A percentile compares a stretch with the other conserved stretches of the same genome.
These are phyloP conservation scores for Aureobasidium sp. DNA, from an alignment of 2,329 filamentous ascomycete species.

Conservation along the genomic window DNA sequence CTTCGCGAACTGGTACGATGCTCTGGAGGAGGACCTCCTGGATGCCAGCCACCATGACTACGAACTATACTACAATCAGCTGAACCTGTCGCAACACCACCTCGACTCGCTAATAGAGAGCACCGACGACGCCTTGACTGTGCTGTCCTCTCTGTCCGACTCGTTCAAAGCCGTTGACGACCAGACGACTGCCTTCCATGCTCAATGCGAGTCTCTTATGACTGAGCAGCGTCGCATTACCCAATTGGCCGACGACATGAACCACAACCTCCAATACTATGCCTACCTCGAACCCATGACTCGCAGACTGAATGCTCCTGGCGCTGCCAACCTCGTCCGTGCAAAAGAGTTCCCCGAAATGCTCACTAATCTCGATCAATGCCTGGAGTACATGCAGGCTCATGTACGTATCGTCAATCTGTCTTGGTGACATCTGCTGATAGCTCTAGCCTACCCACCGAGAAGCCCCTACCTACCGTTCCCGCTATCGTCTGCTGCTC, in stretches of 20 bases:
- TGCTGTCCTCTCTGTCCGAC: slow-evolving; percentile 70
- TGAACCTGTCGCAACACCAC: slow-evolving; percentile 72
- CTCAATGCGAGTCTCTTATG: slow-evolving; percentile 82
- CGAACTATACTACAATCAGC: slow-evolving; percentile 69
- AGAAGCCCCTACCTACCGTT: slow-evolving; percentile 79
- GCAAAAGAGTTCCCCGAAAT: slow-evolving; percentile 82
- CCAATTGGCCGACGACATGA: slow-evolving; percentile 72
- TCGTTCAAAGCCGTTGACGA: slow-evolving; percentile 82
- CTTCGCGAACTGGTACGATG: slow-evolving; percentile 50
- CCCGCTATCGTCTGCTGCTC: slow-evolving; percentile 76
- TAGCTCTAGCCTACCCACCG: slow-evolving; percentile 62
- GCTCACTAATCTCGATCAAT: slow-evolving; percentile 77
- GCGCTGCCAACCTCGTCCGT: slow-evolving; percentile 76
- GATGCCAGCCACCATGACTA: slow-evolving; percentile 82
- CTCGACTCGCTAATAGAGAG: slow-evolving; percentile 70
- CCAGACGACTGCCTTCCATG: slow-evolving; percentile 88
- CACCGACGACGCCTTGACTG: slow-evolving; percentile 64
- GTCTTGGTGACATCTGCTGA: slow-evolving; percentile 13
- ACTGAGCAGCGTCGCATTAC: slow-evolving; percentile 73
- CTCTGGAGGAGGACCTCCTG: slow-evolving; percentile 58
- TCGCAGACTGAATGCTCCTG: slow-evolving; percentile 81
- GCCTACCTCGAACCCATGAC: slow-evolving; percentile 87
- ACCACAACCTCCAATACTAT: slow-evolving; percentile 89
- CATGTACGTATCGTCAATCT: slow-evolving; percentile 50
- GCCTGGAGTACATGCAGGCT: slow-evolving; percentile 82